Base-by-base conservation (phyloP, 768 basidiomycete species). In the Russula lepida region DNA sequence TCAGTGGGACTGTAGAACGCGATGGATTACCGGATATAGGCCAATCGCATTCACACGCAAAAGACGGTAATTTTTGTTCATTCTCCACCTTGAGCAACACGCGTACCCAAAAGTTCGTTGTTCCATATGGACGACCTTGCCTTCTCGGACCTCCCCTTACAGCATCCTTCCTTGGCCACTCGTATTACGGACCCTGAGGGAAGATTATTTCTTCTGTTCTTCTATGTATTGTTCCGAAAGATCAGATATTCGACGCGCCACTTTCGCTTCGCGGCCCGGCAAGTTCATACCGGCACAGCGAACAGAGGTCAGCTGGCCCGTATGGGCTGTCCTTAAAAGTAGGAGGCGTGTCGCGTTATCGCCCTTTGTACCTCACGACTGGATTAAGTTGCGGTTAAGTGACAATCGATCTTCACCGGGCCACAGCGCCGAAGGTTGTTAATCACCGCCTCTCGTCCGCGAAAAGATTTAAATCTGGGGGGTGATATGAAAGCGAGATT, bases 61-160 rank as follows among this genome's bases (percentile, higher is more conserved):
- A 28, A 21, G 46, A 35, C 21, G 37, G 27, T 30, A 58, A 49
- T 54, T 54, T 57, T 33, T 46, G 33, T 54, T 37, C 21, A 6
- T 32, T 12, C 28, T 15, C 53, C 47, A 19, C 30, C 25, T 51
- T 15, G 21, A 35, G 25, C n/a, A 19, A 41, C 37, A 25, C 33
- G 44, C 15, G 56, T 27, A 30, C 32, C 51, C 52, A 52, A 63
- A 63, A 44, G 62, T 58, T 32, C 28, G 19, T 62, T 63, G 62
- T 43, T 57, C 57, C 62, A 54, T 58, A 25, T 39, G 52, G 62
- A 27, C 27, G 6, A 4, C 46, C 2, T 2, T 37, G 15, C 33
- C 27, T 41, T 41, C 33, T 23, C 35, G 17, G 19, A n/a, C 32
- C 49, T 27, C 41, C 46, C 51, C 25, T 30, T 30, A 35, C 21